These are phyloP conservation scores for Eucalyptus curtisii DNA, from an alignment of 345 rosid species.

Conservation along the genomic window DNA sequence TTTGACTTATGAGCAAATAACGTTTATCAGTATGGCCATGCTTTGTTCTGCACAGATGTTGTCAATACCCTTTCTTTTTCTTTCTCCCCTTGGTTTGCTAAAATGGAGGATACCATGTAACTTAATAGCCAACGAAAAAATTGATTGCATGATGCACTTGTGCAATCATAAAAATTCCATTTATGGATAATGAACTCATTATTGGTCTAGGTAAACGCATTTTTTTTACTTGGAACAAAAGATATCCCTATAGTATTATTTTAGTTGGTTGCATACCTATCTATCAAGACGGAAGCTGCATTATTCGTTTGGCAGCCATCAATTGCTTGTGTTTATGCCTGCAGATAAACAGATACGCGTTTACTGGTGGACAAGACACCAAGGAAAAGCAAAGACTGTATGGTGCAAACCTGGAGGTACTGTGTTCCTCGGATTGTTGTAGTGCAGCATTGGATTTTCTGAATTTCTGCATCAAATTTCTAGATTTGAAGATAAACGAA, in stretches of 20 bases:
- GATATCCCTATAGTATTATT: background rate
- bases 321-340: background rate
- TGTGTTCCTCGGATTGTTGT: background rate
- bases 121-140: background rate
- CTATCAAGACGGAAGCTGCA: background rate
- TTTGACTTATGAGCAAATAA: background rate
- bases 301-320: background rate
- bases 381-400: conserved; percentile 51
- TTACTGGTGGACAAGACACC: conserved; percentile 81
- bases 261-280: background rate
- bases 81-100: background rate
- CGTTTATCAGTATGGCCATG: background rate
- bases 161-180: background rate
- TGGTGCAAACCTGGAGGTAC: conserved; percentile 93
- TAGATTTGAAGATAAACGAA: background rate
- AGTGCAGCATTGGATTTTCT: background rate
- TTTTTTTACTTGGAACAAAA: background rate
- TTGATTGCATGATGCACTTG: background rate
- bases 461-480: background rate
- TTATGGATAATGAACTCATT: background rate
- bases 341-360: conserved; percentile 74
- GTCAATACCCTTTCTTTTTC: background rate
- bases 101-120: background rate
- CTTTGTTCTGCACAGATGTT: background rate
- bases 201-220: background rate